Percentiles rank a stretch among this genome's conserved stretches.
Evolutionary conservation across 2,329 filamentous ascomycete species (phyloP).

Genomic region (Pseudogymnoascus sp.): DNA sequence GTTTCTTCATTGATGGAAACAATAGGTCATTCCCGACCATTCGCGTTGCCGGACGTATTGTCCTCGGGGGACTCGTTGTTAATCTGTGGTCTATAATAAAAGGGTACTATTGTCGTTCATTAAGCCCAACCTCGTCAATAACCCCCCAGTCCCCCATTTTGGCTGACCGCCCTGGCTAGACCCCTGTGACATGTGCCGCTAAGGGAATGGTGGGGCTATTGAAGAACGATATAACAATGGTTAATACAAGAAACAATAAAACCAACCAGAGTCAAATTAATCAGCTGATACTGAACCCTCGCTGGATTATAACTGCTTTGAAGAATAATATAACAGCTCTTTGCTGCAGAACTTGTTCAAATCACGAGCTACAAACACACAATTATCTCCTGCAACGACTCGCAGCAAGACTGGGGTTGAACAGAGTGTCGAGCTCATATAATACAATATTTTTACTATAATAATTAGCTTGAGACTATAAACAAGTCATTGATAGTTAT

Average conservation of each 20-base stretch:
- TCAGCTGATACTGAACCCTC: neutral
- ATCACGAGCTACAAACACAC: neutral
- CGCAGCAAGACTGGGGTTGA: too few species aligned
- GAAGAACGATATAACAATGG: neutral
- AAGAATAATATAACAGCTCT: neutral
- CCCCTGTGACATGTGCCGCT: neutral
- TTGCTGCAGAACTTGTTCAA: neutral
- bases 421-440: neutral
- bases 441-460: too few species aligned
- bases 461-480: neutral
- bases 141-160: neutral
- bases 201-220: neutral
- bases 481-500: neutral
- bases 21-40: neutral
- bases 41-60: neutral
- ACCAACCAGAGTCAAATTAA: neutral
- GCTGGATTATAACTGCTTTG: neutral
- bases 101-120: neutral
- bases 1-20: neutral
- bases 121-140: neutral
- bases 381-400: neutral
- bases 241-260: neutral
- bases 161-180: constrained; percentile 5
- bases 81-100: neutral
- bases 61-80: neutral